A percentile compares a stretch with the other conserved stretches of the same genome.
Evolutionary conservation across 2,329 filamentous ascomycete species (phyloP).

Genomic region (Botrytis paeoniae): DNA sequence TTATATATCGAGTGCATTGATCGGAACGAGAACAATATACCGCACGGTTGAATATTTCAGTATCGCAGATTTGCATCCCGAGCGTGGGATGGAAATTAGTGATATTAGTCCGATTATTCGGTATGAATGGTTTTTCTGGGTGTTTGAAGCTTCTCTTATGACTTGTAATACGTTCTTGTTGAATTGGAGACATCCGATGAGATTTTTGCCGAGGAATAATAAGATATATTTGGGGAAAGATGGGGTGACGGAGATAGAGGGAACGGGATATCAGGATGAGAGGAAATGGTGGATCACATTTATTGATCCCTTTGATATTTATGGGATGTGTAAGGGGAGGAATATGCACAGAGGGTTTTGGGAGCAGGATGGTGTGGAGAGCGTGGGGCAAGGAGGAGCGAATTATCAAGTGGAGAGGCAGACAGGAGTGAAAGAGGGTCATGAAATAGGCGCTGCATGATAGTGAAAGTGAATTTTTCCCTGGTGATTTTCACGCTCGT

Average conservation of each 20-base stretch:
- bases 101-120: slow-evolving; percentile 47
- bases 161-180: slow-evolving; percentile 48
- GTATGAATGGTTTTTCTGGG: slow-evolving; percentile 58
- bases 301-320: slow-evolving; percentile 36
- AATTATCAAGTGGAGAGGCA: not conserved
- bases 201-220: slow-evolving; percentile 47
- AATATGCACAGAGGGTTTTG: slow-evolving; percentile 33
- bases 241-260: slow-evolving; percentile 48
- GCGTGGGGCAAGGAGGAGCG: not conserved
- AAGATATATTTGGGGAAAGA: slow-evolving; percentile 51
- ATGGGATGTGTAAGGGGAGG: slow-evolving; percentile 28
- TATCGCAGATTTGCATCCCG: slow-evolving; percentile 43
- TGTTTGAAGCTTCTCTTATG: slow-evolving; percentile 56
- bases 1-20: slow-evolving; percentile 49
- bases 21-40: slow-evolving; percentile 54
- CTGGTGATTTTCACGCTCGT: not conserved
- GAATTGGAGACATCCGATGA: slow-evolving; percentile 51
- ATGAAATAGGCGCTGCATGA: not conserved
- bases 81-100: slow-evolving; percentile 35
- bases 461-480: not conserved
- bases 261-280: slow-evolving; percentile 49
- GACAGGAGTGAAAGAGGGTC: not conserved
- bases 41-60: slow-evolving; percentile 59
- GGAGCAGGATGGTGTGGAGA: slow-evolving; percentile 28
- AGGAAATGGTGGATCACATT: slow-evolving; percentile 37